phyloP scores from a whole-genome alignment of 192 early-diverging fungal genomes.

The Ambispora gerdemannii region DNA sequence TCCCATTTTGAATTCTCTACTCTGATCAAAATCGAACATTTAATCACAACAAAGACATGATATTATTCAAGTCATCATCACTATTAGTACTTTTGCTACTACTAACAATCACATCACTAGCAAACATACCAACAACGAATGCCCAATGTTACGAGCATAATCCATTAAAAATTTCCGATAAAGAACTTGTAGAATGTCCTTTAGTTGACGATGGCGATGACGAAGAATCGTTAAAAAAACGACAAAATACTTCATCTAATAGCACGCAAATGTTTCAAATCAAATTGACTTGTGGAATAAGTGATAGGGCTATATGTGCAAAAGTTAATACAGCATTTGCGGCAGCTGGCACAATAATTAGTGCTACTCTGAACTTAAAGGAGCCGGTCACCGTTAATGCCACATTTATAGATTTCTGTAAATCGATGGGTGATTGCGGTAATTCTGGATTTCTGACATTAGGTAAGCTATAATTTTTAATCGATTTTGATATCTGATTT shows the following conservation, averaged over 20 bases:
- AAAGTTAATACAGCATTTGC: conserved; percentile 34
- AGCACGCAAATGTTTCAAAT: conserved; percentile 6
- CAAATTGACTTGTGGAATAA: neutral
- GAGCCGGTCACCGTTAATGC: conserved; percentile 36
- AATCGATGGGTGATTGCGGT: neutral
- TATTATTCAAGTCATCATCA: too few relatives aligned
- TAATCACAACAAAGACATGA: too few relatives aligned
- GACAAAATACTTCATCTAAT: neutral
- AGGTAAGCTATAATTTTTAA: conserved; percentile 4
- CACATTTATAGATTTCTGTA: conserved; percentile 38
- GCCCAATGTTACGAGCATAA: neutral
- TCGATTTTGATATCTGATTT: neutral
- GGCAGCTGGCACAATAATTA: conserved; percentile 33
- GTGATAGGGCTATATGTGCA: conserved; percentile 26
- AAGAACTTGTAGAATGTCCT: neutral
- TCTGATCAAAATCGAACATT: too few relatives aligned
- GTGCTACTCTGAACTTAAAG: conserved; percentile 32
- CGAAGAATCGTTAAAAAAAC: neutral
- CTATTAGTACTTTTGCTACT: too few relatives aligned
- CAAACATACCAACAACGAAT: too few relatives aligned
- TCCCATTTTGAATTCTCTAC: too few relatives aligned
- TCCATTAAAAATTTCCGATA: neutral
- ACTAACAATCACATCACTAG: too few relatives aligned
- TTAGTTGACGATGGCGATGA: neutral
- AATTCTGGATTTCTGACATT: neutral